Conservation (phyloP, 2,329 filamentous ascomycete species). For the Rhynchosporium agropyri region DNA sequence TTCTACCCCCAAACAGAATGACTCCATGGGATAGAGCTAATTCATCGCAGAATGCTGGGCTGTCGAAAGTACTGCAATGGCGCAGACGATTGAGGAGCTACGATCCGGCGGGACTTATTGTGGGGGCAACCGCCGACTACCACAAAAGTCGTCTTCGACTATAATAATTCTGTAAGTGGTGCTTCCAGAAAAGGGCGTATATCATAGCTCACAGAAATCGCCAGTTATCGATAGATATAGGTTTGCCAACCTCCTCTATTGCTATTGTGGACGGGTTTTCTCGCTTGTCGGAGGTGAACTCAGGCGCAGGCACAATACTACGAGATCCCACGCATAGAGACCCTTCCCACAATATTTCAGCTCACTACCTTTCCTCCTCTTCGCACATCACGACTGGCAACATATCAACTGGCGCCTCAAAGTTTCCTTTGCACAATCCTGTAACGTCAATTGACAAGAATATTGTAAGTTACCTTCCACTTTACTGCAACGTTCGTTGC, state of each 20-base stretch:
- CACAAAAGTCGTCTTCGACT: background rate
- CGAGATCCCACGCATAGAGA: background rate
- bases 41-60: background rate
- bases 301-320: background rate
- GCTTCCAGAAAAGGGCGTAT: background rate
- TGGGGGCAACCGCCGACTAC: background rate
- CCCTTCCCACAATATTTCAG: background rate
- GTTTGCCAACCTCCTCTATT: background rate
- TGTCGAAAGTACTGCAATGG: slow-evolving; percentile 9
- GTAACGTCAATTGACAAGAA: slow-evolving; percentile 1
- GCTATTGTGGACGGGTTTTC: background rate
- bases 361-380: background rate
- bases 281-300: slow-evolving; percentile 13
- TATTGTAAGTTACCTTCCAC: slow-evolving; percentile 4
- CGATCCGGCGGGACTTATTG: background rate
- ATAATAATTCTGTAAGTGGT: background rate
- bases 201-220: background rate
- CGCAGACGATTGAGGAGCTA: background rate
- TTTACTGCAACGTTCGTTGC: background rate
- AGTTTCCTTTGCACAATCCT: background rate
- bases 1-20: background rate
- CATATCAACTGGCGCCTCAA: background rate
- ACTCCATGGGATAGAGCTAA: background rate
- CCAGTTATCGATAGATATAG: background rate
- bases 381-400: background rate